A percentile compares a stretch with the other conserved stretches of the same genome.
These are phyloP conservation scores for Sesbania bispinosa DNA, from an alignment of 306 rosid genomes.

Conservation along the genomic window DNA sequence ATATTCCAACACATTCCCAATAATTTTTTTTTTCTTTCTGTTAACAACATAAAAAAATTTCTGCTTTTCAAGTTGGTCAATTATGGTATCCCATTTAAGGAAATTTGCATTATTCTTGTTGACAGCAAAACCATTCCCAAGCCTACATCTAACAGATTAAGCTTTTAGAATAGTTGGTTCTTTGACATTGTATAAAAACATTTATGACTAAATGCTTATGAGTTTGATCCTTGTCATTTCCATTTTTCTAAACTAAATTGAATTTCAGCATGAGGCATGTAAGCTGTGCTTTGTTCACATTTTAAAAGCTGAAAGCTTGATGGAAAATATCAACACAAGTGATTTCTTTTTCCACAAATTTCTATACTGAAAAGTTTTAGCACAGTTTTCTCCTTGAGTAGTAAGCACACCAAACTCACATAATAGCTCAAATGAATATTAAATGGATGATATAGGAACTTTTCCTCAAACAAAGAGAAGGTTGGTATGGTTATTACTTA, in stretches of 20 bases:
- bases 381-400: neutral
- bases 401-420: slow-evolving; percentile 3
- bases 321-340: neutral
- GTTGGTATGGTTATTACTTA: too few relatives aligned
- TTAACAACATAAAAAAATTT: neutral
- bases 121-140: neutral
- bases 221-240: neutral
- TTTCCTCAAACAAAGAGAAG: neutral
- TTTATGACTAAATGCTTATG: neutral
- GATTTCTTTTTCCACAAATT: neutral
- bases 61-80: neutral
- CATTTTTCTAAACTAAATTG: neutral
- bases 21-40: neutral
- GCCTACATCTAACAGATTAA: neutral
- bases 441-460: neutral
- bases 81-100: neutral
- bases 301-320: neutral
- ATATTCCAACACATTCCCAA: too few relatives aligned
- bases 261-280: neutral
- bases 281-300: neutral
- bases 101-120: neutral
- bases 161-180: neutral
- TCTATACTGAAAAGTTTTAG: neutral
- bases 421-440: neutral
- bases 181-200: neutral